Evolutionary conservation across 345 rosid genomes (phyloP), one percentile per base, ranked within the genome.

Genomic region (Eucalyptus melliodora): DNA sequence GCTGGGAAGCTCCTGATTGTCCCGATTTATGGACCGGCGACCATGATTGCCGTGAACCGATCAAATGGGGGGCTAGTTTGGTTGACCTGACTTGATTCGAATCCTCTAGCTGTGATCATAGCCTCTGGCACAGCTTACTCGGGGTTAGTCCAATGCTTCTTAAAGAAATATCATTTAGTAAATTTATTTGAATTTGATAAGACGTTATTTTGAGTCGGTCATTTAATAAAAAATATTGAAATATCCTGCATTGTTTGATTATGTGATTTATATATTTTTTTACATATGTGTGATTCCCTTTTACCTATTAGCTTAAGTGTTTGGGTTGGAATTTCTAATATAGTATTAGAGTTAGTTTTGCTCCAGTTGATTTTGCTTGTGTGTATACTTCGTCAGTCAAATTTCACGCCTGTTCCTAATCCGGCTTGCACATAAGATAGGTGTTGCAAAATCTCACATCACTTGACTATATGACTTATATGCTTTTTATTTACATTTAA

Each of bases 11-110:
- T 89, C 47, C 86, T 91, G 87, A 88, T 94, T 44, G 89, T 95
- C 37, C 90, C 92, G 59, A 91, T 95, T 37, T 90, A 59, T 91
- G 93, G 95, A 13, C 93, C 94, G 30, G 94, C 92, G 21, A 88
- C 89, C 30, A 93, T 91, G 86, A 91, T 95, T 55, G 93, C 93
- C 50, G 88, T 94, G 72, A 21, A 72, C 50, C 87, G 92, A 89
- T 72, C 26, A 56, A 89, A 15, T 14, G 95, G 94, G 40, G 88
- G 86, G 81, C 93, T 93, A 55, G 87, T 91, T 27, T 95, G 95
- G 93, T 87, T 87, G 40, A 93, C 93, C 24, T 44, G 34, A 83
- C 88, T 95, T 9, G 94, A 93, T 88, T 88, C 90, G 10, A 91
- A 89, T 30, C 89, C 95, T 88, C 51, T 89, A 45, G 91, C 88